Base-by-base conservation (phyloP, 768 basidiomycete genomes). In the Hericium rajendrae region DNA sequence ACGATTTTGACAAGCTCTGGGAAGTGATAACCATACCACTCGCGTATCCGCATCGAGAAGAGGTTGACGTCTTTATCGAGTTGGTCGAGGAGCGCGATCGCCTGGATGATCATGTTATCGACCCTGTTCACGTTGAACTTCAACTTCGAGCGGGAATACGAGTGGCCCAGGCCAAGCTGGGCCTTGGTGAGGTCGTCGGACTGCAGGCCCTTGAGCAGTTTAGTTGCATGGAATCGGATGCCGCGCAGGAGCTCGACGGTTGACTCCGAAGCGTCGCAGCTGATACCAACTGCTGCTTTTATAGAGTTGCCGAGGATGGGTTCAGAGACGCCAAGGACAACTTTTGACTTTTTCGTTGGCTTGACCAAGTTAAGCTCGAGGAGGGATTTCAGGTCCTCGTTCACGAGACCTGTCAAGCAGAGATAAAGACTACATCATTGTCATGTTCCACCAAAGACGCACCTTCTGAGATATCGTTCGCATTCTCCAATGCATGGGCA, bases 91-190 rank as follows among this genome's bases (percentile, higher is more conserved):
- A 97, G 85, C 4, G 94, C 91, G 69, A 98, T 97, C 59, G 95
- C 95, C 73, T 97, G 95, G 65, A 98, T 98, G 74, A 98, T 97
- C 95, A 98, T 98, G 79, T 98, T 97, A 74, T 97, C 94, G 57
- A 91, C 83, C 54, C 91, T 81, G 78, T 94, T 94, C 55, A 94
- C 91, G 72, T 94, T 94, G 81, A 93, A 97, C 75, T 98, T 98
- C 61, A 97, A 87, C 71, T 97, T 98, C 41, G 94, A 88, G 61
- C 95, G 86, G 22, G 94, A 97, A 76, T 95, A 97, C 3, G 94
- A 92, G 78, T 98, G 95, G 28, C 95, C 95, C 51, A 98, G 80
- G 67, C 95, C 95, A 63, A 98, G 88, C 67, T 98, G 95, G 16
- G 95, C 91, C 67, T 94, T 91, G 59, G 78, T 82, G 63, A 97